These are phyloP conservation scores for Tephrocybe sp. DNA, from an alignment of 768 basidiomycete species.

Conservation along the genomic window DNA sequence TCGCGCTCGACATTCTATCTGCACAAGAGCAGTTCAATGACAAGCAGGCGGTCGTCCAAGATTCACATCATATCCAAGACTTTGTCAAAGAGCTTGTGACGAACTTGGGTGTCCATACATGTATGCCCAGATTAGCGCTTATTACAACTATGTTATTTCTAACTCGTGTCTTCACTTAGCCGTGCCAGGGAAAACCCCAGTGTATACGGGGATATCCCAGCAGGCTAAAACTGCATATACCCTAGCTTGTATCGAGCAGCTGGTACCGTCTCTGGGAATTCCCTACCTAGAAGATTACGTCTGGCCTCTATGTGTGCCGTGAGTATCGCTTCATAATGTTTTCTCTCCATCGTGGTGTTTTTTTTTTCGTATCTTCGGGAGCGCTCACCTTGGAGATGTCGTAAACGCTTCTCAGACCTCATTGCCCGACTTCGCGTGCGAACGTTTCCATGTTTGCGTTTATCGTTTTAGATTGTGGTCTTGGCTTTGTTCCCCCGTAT, in stretches of 20 bases:
- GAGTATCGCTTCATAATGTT: constrained; percentile 23
- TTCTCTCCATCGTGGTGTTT: background rate
- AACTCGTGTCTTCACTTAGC: constrained; percentile 5
- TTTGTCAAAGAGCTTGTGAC: constrained; percentile 26
- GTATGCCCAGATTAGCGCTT: constrained; percentile 5
- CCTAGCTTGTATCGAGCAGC: constrained; percentile 75
- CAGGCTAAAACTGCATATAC: constrained; percentile 57
- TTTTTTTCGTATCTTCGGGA: constrained; percentile 8
- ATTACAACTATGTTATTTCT: background rate
- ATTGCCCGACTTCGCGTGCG: background rate
- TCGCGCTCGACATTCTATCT: constrained; percentile 71
- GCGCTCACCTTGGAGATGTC: background rate
- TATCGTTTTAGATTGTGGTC: background rate
- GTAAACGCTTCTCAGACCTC: background rate
- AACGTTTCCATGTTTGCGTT: background rate
- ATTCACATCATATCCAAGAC: constrained; percentile 27
- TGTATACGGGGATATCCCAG: constrained; percentile 2
- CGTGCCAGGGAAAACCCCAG: constrained; percentile 1
- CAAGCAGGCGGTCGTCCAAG: constrained; percentile 17
- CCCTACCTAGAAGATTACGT: constrained; percentile 52
- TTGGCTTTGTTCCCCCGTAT: background rate
- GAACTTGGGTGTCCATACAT: constrained; percentile 9
- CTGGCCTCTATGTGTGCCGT: constrained; percentile 66
- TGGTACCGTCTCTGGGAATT: constrained; percentile 58
- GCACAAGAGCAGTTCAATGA: constrained; percentile 25